Evolutionary conservation across 495 filamentous ascomycete genomes (phyloP), one percentile per base, ranked within the genome.

Genomic region (Xylaria venustula): DNA sequence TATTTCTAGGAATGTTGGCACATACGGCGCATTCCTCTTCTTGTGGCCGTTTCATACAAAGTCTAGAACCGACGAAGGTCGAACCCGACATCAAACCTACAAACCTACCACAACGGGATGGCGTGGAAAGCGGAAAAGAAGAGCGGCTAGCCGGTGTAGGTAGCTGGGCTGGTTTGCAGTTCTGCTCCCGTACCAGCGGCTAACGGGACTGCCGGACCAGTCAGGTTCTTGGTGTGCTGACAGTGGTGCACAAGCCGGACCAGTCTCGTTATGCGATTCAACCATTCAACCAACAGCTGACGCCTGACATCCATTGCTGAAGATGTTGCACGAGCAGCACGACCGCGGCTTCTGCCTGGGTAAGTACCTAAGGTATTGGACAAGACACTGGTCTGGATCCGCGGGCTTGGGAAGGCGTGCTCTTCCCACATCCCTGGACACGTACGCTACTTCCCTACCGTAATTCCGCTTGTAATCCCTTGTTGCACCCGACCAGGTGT

Each of bases 31-130:
- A 28, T 1, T 30, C 11, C 11, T 34, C 30, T 20, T 26, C 36
- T 42, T 14, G 22, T 54, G 34, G 51, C 26, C 11, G 37, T 55
- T 45, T 11, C 32, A 44, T 55, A 30, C n/a, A 20, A 23, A 4
- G 6, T 34, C 28, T 17, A 57, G 30, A 37, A 34, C 45, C 28
- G 20, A 57, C 30, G 14, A 42, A 42, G 54, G 54, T 25, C 30
- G 25, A 55, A 57, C 25, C 54, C 26, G 47, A 48, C 30, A 57
- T 37, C 41, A 47, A 57, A 46, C 42, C 17, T 34, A 26, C 41
- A 47, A 57, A 46, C 42, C 17, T 34, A 26, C 30, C 41, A 37
- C 8, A 19, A 56, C 42, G 11, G 12, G 19, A 26, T 23, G n/a
- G 28, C 42, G 7, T 34, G 17, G 23, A 23, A 3, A 12, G 34